Conservation (phyloP, 306 rosid species). For the Arachis stenosperma region DNA sequence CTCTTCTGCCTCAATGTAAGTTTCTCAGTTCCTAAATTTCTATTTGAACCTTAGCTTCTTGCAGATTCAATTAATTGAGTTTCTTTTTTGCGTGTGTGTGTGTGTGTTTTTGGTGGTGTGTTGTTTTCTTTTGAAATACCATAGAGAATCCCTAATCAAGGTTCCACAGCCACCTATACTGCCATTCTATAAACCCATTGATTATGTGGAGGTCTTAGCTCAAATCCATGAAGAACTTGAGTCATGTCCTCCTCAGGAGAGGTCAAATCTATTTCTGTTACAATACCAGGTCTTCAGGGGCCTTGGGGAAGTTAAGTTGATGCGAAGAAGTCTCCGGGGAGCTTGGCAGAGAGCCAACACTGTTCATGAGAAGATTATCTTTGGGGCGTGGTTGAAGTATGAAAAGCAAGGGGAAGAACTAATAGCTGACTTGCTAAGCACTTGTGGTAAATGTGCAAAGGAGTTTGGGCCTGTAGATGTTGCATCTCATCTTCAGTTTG, state of each 20-base stretch:
- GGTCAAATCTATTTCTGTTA: conserved; percentile 71
- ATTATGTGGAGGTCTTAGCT: conserved; percentile 89
- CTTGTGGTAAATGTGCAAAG: conserved; percentile 75
- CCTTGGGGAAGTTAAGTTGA: conserved; percentile 80
- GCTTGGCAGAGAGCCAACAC: conserved; percentile 84
- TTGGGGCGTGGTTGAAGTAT: conserved; percentile 94
- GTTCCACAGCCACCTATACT: conserved; percentile 84
- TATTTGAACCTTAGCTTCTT: not conserved
- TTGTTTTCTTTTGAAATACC: conserved; percentile 30
- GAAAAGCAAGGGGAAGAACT: conserved; percentile 84
- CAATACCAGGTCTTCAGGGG: conserved; percentile 91
- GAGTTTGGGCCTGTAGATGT: conserved; percentile 76
- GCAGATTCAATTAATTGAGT: conserved; percentile 15
- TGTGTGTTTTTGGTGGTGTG: not conserved
- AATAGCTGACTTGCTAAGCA: conserved; percentile 68
- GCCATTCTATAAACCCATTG: conserved; percentile 76
- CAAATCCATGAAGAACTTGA: conserved; percentile 96
- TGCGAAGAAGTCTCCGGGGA: conserved; percentile 83
- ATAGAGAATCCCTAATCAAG: conserved; percentile 89
- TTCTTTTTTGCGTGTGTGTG: no score
- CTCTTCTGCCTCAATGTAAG: conserved; percentile 82
- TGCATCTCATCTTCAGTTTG: conserved; percentile 59
- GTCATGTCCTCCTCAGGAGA: conserved; percentile 70
- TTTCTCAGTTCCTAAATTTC: conserved; percentile 22
- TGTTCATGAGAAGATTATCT: conserved; percentile 77